A percentile compares a stretch with the other conserved stretches of the same genome.
phyloP scores from a whole-genome alignment of 2,329 filamentous ascomycete species.

The Chrysosporium keratinophilum region DNA sequence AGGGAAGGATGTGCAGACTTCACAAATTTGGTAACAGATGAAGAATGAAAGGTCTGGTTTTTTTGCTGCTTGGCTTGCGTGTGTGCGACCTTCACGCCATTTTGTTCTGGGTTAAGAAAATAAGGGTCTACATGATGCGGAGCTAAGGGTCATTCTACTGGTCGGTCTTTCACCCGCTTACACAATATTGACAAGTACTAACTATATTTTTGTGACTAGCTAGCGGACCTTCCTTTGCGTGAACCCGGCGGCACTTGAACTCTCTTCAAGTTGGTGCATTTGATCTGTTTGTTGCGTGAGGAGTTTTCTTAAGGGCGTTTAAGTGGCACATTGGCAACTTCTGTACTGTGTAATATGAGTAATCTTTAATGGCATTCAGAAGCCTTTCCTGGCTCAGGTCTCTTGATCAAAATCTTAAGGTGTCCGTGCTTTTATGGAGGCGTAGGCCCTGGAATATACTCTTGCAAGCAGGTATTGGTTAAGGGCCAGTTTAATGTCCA shows the following conservation, averaged over 20 bases:
- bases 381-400: too few relatives aligned
- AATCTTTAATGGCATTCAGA: too few relatives aligned
- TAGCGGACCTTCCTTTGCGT: not conserved
- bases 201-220: not conserved
- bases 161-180: not conserved
- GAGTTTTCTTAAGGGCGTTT: not conserved
- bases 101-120: not conserved
- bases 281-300: not conserved
- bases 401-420: too few relatives aligned
- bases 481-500: not conserved
- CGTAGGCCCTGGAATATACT: too few relatives aligned
- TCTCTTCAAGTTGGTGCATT: not conserved
- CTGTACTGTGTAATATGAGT: not conserved
- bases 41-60: not conserved
- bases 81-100: too few relatives aligned
- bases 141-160: not conserved
- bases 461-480: not conserved
- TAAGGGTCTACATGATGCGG: not conserved
- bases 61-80: not conserved
- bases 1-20: conserved; percentile 5
- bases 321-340: not conserved
- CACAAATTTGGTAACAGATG: not conserved
- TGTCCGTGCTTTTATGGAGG: too few relatives aligned
- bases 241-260: not conserved
- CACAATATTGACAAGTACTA: not conserved